These are phyloP conservation scores for Paracorniculantispora psalliotae DNA, from an alignment of 2,329 filamentous ascomycete species.

Conservation along the genomic window DNA sequence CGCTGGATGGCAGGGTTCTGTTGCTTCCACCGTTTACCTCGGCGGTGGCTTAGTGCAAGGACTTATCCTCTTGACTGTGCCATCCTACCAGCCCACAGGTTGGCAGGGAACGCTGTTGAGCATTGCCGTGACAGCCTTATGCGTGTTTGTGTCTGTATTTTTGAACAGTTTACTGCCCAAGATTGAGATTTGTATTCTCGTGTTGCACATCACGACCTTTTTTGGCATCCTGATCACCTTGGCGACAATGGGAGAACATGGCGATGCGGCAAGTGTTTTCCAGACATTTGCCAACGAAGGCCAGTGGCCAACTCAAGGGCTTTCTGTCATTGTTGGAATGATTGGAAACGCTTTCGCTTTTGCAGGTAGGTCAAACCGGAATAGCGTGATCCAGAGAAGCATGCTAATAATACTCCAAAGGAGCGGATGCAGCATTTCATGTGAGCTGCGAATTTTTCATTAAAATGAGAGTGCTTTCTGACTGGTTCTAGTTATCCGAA, in stretches of 20 bases:
- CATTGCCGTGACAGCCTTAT: background rate
- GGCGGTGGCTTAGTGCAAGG: background rate
- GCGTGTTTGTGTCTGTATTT: background rate
- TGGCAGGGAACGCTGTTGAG: constrained; percentile 12
- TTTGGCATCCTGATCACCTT: constrained; percentile 9
- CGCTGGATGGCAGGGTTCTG: constrained; percentile 24
- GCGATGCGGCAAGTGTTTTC: constrained; percentile 9
- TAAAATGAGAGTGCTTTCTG: background rate
- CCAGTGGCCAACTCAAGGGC: constrained; percentile 31
- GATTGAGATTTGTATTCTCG: constrained; percentile 10
- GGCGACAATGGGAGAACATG: constrained; percentile 1
- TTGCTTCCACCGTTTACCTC: constrained; percentile 18
- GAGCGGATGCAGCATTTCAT: constrained; percentile 26
- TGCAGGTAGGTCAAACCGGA: constrained; percentile 19
- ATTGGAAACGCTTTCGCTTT: constrained; percentile 36
- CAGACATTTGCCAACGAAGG: constrained; percentile 31
- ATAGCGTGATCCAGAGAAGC: too few relatives aligned
- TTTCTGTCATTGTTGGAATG: constrained; percentile 38
- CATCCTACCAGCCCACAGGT: background rate
- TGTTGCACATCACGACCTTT: constrained; percentile 10
- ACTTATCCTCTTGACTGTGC: constrained; percentile 2
- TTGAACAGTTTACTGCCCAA: constrained; percentile 12
- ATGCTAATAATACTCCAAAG: too few relatives aligned
- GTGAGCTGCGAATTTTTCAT: background rate
- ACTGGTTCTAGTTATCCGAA: constrained; percentile 10